Percentiles rank a stretch among this genome's conserved stretches.
These are phyloP conservation scores for Carex pumila DNA, from an alignment of 176 grass and related monocot species.

Conservation along the genomic window DNA sequence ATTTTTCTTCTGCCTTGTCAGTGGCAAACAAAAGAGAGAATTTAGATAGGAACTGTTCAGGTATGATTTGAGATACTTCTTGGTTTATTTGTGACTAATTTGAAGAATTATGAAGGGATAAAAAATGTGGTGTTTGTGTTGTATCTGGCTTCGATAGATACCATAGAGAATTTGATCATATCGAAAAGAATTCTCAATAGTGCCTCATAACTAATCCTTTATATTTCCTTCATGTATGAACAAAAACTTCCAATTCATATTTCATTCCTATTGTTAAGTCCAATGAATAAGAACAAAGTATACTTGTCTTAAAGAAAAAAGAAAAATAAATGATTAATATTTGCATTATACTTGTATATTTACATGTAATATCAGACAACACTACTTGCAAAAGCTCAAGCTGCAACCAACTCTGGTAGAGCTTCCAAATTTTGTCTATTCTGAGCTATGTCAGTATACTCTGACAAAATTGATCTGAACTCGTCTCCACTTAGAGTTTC, in stretches of 20 bases:
- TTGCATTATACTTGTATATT: not conserved
- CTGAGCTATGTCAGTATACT: slow-evolving; percentile 37
- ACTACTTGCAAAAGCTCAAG: slow-evolving; percentile 22
- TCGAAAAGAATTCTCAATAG: not conserved
- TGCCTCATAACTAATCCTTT: not conserved
- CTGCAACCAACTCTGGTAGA: slow-evolving; percentile 24
- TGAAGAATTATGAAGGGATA: not conserved
- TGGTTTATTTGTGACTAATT: not conserved
- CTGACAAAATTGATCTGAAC: slow-evolving; percentile 61
- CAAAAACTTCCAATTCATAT: no score
- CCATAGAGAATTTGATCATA: not conserved
- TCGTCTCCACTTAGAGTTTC: slow-evolving; percentile 76
- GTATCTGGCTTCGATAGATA: not conserved
- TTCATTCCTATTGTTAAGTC: no score
- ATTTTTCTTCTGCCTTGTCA: not conserved
- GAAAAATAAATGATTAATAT: not conserved
- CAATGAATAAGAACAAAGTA: not conserved
- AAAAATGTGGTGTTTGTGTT: not conserved
- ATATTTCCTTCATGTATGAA: not conserved
- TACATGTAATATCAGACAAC: no score
- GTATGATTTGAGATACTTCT: not conserved
- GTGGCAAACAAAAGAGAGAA: not conserved
- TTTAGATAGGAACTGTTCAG: not conserved
- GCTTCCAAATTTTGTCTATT: slow-evolving; percentile 22
- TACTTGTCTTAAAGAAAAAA: not conserved